phyloP scores from a whole-genome alignment of 2,329 filamentous ascomycete genomes.

The Pseudohalonectria lignicola region DNA sequence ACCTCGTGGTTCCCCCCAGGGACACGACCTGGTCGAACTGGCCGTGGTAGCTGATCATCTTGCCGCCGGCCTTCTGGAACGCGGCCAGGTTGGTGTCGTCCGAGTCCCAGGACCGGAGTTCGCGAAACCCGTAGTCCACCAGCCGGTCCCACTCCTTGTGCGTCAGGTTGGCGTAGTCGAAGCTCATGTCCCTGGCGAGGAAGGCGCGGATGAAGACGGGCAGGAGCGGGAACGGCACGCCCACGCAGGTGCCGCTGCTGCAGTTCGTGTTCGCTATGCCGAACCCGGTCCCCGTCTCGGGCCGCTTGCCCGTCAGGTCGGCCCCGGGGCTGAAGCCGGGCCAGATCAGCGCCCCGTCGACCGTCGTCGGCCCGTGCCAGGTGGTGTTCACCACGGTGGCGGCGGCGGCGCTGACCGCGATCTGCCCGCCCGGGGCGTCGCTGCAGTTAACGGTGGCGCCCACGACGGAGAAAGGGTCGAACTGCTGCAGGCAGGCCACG shows the following conservation, averaged over 20 bases:
- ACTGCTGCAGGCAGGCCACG: constrained; percentile 15
- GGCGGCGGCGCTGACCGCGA: constrained; percentile 2
- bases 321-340: constrained; percentile 6
- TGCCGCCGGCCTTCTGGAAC: constrained; percentile 32
- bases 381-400: constrained; percentile 10
- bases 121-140: constrained; percentile 6
- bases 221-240: neutral
- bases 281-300: neutral
- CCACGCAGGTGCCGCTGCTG: neutral
- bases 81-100: constrained; percentile 29
- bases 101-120: constrained; percentile 6
- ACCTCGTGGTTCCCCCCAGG: constrained; percentile 6
- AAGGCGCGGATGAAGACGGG: neutral
- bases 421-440: neutral
- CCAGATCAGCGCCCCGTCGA: constrained; percentile 7
- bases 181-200: neutral
- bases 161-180: neutral
- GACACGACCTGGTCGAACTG: constrained; percentile 9
- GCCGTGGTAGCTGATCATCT: constrained; percentile 37
- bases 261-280: neutral
- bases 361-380: constrained; percentile 5
- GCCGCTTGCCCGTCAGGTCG: constrained; percentile 1
- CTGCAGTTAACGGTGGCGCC: neutral
- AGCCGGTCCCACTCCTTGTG: constrained; percentile 3
- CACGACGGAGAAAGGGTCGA: constrained; percentile 6